Evolutionary conservation across 495 filamentous ascomycete species (phyloP), one percentile per base, ranked within the genome.

Genomic region (Coniosporium apollinis): DNA sequence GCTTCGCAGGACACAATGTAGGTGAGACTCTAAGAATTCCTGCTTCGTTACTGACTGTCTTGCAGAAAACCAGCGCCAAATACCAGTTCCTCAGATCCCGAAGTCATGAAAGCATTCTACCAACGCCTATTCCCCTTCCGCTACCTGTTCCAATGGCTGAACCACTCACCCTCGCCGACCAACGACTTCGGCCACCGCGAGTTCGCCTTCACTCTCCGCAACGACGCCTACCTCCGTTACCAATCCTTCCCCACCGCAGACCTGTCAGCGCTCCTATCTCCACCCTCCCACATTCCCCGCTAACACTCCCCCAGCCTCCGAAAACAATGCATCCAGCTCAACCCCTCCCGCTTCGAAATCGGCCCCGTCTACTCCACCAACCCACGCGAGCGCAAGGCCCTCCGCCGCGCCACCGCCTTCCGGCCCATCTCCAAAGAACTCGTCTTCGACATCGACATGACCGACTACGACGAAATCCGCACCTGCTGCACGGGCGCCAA

Each of bases 381-480:
- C 54, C 89, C 91, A 0, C 79, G 84, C 37, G 89, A 96, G 39
- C 81, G 91, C 46, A 97, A 97, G 58, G 72, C 72, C 0, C 58
- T 94, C 4, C 72, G 76, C 28, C 93, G 91, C 55, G 59, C 68
- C 11, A 67, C 65, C 36, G 62, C 67, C 6, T 86, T 89, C 54
- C 66, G 66, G 30, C 86, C 89, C 2, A 52, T 91, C 3, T 62
- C 75, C 1, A 96, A 96, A 51, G 89, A 97, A 55, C 59, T 97
- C 11, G 91, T 93, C 42, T 96, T 97, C 59, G 89, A 97, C 75
- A 94, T 97, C 45, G 89, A 97, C 69, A 66, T 97, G 67, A 94
- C 87, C 19, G 89, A 96, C 61, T 97, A 97, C 56, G 89, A 97
- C 51, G 81, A 92, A 31, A 80, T 96, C 44, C 77, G 89, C 16